Percentiles rank a stretch among this genome's conserved stretches.
Evolutionary conservation across 306 rosid species (phyloP).

Genomic region (Lablab purpureus): DNA sequence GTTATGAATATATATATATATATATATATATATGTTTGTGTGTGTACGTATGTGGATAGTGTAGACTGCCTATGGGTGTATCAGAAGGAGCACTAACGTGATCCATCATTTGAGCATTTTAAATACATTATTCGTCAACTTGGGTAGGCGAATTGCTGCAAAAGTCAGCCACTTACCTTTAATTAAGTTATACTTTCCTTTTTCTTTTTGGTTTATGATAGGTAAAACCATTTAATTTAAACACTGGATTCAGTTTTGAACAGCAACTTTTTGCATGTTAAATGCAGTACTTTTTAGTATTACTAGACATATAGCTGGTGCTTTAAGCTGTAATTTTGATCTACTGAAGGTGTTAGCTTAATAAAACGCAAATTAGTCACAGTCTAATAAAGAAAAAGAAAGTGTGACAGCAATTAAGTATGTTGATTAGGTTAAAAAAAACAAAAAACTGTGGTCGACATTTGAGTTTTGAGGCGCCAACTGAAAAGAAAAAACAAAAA

Average conservation of each 20-base stretch:
- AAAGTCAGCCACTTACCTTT: constrained; percentile 41
- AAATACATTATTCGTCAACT: neutral
- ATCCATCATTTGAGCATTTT: constrained; percentile 8
- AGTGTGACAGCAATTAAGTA: neutral
- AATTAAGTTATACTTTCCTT: constrained; percentile 9
- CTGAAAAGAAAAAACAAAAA: neutral
- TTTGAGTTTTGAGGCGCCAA: neutral
- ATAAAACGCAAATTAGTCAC: constrained; percentile 11
- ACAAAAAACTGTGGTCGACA: neutral
- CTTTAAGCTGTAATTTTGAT: constrained; percentile 31
- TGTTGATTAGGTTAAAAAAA: neutral
- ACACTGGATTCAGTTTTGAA: constrained; percentile 13
- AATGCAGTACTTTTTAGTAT: constrained; percentile 10
- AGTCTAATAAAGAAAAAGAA: neutral
- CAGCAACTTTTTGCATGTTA: constrained; percentile 23
- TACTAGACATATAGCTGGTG: constrained; percentile 15
- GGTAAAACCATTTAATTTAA: constrained; percentile 11
- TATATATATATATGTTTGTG: neutral
- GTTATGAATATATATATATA: no score
- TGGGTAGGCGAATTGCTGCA: constrained; percentile 37
- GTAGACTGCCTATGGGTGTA: neutral
- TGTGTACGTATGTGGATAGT: neutral
- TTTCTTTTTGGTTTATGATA: neutral
- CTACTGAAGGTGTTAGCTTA: constrained; percentile 6
- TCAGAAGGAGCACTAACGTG: neutral